Evolutionary conservation across 208 protist genomes (phyloP).

Genomic region (Leishmania aethiopica): DNA sequence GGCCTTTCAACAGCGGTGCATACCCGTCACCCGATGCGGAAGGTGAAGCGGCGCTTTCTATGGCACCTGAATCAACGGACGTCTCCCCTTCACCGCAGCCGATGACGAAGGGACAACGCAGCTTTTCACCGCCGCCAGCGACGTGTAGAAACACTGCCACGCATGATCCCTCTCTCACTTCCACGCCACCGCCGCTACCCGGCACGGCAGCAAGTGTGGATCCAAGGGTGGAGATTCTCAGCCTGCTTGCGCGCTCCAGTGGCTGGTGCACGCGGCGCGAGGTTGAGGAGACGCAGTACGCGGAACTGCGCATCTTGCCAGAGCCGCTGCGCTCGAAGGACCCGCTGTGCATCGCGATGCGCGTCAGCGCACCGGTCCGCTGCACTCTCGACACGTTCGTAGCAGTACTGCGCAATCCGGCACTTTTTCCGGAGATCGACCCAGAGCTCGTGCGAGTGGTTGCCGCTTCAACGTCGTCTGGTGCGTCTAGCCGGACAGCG

Average conservation of each 20-base stretch:
- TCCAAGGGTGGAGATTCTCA: constrained; percentile 10
- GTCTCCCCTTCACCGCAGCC: neutral
- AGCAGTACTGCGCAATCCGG: constrained; percentile 10
- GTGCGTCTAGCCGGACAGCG: neutral
- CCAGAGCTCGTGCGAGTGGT: constrained; percentile 21
- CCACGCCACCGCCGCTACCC: neutral
- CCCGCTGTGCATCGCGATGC: constrained; percentile 23
- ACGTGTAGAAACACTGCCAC: neutral
- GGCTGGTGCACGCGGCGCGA: constrained; percentile 30
- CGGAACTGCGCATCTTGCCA: constrained; percentile 27
- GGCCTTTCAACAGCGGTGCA: neutral
- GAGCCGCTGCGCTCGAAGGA: constrained; percentile 3
- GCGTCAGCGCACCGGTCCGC: constrained; percentile 21
- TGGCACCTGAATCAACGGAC: neutral
- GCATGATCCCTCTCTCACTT: neutral
- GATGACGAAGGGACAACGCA: neutral
- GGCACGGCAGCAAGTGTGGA: neutral
- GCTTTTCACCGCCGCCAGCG: neutral
- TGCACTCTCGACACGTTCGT: constrained; percentile 24
- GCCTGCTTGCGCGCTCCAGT: constrained; percentile 18
- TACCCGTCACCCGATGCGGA: neutral
- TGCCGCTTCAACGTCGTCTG: neutral
- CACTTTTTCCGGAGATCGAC: constrained; percentile 18
- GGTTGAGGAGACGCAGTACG: constrained; percentile 14
- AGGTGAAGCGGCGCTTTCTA: neutral